Base-by-base conservation (phyloP, 805 yeast genomes). In the Schwanniomyces pseudopolymorphus region DNA sequence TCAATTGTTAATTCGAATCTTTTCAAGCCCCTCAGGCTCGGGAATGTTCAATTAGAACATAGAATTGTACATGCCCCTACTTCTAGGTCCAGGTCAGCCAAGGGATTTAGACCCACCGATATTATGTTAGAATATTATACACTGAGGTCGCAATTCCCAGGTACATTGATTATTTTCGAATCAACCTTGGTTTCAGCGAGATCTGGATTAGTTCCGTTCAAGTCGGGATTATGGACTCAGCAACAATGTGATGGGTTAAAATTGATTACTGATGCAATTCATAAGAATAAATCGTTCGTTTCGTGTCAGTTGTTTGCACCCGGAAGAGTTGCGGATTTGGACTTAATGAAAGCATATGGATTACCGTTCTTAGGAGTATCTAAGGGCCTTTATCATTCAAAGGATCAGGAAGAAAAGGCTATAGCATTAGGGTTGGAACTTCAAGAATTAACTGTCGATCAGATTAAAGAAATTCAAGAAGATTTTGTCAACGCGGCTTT, bases 401-500 rank as follows among this genome's bases (percentile, higher is more conserved):
- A 10, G 4, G 39, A 36, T 11, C 39, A 36, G n/a, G 1, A 36
- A 20, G 4, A 20, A 2, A 36, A 10, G 39, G 25, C 39, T 11
- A 20, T 36, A 11, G 14, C 14, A 5, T 36, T 11, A 8, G 25
- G 14, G 5, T 20, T 20, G 9, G 39, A 36, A 20, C 14, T 39
- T 19, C 13, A 19, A 19, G 38, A 45, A 33, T 38, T 41, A 8
- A 44, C 48, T 4, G 33, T 42, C 17, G 46, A 47, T 9, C 43
- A 46, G 27, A 51, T 51, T 24, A 48, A 49, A 17, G 17, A 42
- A 26, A 24, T 44, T 10, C 51, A 51, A 42, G 45, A 50, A 6
- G 53, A 52, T 48, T 51, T 49, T 50, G 51, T 47, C n/a, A 36
- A 44, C 16, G 43, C 59, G 8, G 44, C 49, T 33, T 46, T 49